These are phyloP conservation scores for Colletotrichum gloeosporioides DNA, from an alignment of 2,329 filamentous ascomycete genomes.

Conservation along the genomic window DNA sequence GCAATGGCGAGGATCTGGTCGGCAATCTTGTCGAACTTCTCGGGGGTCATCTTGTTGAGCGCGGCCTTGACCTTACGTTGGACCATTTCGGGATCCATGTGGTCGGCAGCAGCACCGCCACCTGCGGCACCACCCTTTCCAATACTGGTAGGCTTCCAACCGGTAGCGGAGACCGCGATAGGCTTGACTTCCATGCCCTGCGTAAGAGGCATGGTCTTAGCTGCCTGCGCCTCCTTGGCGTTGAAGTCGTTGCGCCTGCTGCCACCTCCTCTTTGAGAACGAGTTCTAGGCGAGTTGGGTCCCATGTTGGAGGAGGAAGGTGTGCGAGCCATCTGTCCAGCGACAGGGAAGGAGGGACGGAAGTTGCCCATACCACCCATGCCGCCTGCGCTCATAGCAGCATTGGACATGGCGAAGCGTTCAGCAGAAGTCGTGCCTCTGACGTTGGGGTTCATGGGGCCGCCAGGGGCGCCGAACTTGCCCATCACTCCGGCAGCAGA, in stretches of 20 bases:
- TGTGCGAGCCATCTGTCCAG: constrained; percentile 69
- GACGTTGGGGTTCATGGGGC: constrained; percentile 42
- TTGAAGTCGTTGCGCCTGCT: constrained; percentile 68
- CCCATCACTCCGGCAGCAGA: constrained; percentile 70
- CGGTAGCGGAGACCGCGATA: constrained; percentile 72
- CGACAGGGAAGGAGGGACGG: constrained; percentile 57
- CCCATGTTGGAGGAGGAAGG: constrained; percentile 63
- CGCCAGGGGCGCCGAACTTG: constrained; percentile 51
- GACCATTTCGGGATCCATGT: constrained; percentile 89
- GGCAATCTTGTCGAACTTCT: constrained; percentile 96
- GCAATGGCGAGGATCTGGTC: constrained; percentile 93
- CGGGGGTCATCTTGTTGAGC: constrained; percentile 99
- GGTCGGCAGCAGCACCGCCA: constrained; percentile 47
- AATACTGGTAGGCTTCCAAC: constrained; percentile 89
- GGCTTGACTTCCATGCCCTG: constrained; percentile 82
- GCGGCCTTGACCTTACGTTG: constrained; percentile 99
- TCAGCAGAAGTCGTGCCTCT: constrained; percentile 78
- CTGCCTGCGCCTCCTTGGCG: constrained; percentile 70
- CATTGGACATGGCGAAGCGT: constrained; percentile 71
- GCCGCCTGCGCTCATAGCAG: constrained; percentile 40
- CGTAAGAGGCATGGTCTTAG: constrained; percentile 92
- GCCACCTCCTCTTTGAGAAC: constrained; percentile 56
- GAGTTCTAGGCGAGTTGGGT: constrained; percentile 77
- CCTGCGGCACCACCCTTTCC: constrained; percentile 44
- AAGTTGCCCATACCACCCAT: constrained; percentile 31